Evolutionary conservation across 2,329 filamentous ascomycete species (phyloP), one percentile per base, ranked within the genome.

Genomic region (Cordyceps javanica): DNA sequence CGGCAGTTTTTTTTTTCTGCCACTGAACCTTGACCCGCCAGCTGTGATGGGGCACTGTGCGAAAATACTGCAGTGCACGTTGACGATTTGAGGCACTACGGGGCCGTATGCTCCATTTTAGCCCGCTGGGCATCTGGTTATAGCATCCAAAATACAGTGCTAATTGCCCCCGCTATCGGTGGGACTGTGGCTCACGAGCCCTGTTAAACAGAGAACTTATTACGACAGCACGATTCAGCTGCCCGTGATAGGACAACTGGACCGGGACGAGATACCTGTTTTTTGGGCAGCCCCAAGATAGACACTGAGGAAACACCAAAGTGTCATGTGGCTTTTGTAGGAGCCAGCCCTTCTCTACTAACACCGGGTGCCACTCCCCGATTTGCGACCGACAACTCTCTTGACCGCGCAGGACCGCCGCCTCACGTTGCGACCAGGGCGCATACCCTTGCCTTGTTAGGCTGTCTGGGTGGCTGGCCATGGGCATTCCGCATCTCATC

Each of bases 401-500:
- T 44, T 21, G 38, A n/a, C 30, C 28, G n/a, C 28, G 9, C 16
- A 54, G 38, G 13, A 8, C 38, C 23, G n/a, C 21, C 21, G 32
- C 44, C 26, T 7, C 16, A 41, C 7, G 4, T 21, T 5, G 23
- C 39, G n/a, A 54, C 19, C 14, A 45, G 44, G 51, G 7, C 44
- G 34, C 25, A 36, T n/a, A 55, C 14, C 45, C 26, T 30, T 34
- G 39, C 44, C 16, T 41, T 41, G 21, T 41, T 21, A 16, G 26
- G 16, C 28, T n/a, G n/a, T n/a, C n/a, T n/a, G n/a, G n/a, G n/a
- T n/a, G n/a, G n/a, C n/a, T 13, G 52, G 61, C 48, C 21, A 79
- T 89, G 86, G 86, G 86, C 0, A 83, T 89, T 46, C 79, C 77
- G 41, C 77, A 79, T 61, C 72, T 89, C 5, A 77, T 76, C 46